A percentile compares a stretch with the other conserved stretches of the same genome.
phyloP scores from a whole-genome alignment of 108 stramenopile species.

The Fragilariopsis cylindrus region DNA sequence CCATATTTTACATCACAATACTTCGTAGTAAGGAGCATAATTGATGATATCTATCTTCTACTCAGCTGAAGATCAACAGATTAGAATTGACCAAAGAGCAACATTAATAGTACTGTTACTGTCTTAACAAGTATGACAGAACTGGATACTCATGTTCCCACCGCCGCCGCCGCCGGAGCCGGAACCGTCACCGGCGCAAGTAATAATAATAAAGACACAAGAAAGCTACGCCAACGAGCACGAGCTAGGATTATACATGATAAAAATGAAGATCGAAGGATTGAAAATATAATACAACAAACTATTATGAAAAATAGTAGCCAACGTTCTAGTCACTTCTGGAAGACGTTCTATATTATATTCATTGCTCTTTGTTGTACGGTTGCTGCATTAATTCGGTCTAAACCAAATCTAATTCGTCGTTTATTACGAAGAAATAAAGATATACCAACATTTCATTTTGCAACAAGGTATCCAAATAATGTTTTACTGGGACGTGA shows the following conservation, averaged over 20 bases:
- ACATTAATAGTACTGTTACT: no score
- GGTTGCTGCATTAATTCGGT: slow-evolving; percentile 10
- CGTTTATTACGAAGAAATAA: slow-evolving; percentile 6
- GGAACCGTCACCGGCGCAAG: background rate
- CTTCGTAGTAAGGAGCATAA: no score
- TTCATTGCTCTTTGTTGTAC: slow-evolving; percentile 24
- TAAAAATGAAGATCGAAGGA: slow-evolving; percentile 12
- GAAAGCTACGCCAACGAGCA: slow-evolving; percentile 18
- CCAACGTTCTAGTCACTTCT: slow-evolving; percentile 8
- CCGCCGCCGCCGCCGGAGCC: background rate
- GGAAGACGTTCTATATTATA: slow-evolving; percentile 19
- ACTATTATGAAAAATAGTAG: background rate
- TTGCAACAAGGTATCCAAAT: slow-evolving; percentile 30
- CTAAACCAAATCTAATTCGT: slow-evolving; percentile 6
- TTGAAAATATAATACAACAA: background rate
- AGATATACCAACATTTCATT: slow-evolving; percentile 10
- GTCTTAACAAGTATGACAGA: no score
- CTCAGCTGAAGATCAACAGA: no score
- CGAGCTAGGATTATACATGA: slow-evolving; percentile 16
- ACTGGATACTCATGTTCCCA: background rate
- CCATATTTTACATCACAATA: no score
- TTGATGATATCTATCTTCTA: no score
- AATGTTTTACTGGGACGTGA: slow-evolving; percentile 30
- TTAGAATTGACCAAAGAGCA: no score
- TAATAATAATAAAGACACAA: background rate